Evolutionary conservation across 176 grass and related monocot genomes (phyloP).

Genomic region (Chrysopogon serrulatus): DNA sequence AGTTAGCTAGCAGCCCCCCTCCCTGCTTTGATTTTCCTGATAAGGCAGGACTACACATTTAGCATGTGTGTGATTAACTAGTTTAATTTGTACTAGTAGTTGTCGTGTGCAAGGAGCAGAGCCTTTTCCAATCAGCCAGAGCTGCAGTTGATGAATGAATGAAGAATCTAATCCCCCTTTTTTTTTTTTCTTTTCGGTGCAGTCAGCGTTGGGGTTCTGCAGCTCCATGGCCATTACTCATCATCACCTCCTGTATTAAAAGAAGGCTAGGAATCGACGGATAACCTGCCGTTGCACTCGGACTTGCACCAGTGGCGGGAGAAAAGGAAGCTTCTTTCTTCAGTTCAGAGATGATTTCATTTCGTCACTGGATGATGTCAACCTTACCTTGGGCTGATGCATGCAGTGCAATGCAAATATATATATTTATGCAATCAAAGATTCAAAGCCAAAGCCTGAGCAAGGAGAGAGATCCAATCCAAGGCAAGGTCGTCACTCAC

Average conservation of each 20-base stretch:
- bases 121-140: not conserved
- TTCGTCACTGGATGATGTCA: slow-evolving; percentile 7
- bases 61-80: not conserved
- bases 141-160: not conserved
- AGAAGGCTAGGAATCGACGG: slow-evolving; percentile 8
- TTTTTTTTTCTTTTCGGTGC: not conserved
- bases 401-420: not conserved
- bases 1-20: not conserved
- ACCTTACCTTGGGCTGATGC: slow-evolving; percentile 31
- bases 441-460: not conserved
- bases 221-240: not conserved
- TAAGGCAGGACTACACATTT: slow-evolving; percentile 12
- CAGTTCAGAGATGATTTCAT: not conserved
- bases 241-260: not conserved
- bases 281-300: not conserved
- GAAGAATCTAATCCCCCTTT: not conserved
- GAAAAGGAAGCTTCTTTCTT: slow-evolving; percentile 6
- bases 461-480: too few relatives aligned
- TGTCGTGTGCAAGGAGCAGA: not conserved
- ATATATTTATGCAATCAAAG: not conserved
- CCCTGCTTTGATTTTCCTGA: not conserved
- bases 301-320: not conserved
- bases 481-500: too few relatives aligned
- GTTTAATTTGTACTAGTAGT: not conserved
- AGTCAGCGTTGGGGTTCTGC: not conserved